Conservation (phyloP, 2,329 filamentous ascomycete species). For the Kalmusia sp. region DNA sequence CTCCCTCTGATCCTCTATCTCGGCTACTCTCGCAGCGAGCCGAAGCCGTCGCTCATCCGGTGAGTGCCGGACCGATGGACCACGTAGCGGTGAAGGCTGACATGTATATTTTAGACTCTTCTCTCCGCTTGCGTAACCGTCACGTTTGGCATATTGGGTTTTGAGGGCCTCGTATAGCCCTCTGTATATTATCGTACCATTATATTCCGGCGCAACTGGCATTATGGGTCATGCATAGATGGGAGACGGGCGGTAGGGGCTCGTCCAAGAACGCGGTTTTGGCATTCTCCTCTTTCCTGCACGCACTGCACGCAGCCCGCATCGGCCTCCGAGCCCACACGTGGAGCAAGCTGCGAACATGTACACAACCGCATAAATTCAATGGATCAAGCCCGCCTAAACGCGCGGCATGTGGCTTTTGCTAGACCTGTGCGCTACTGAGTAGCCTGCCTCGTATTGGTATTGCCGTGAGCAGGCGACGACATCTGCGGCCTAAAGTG, state of each 20-base stretch:
- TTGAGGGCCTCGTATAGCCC: conserved; percentile 19
- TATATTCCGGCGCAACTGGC: conserved; percentile 33
- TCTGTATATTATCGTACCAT: conserved; percentile 39
- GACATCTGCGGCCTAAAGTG: not conserved
- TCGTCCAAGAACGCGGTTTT: not conserved
- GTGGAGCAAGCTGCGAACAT: conserved; percentile 19
- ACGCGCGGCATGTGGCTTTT: conserved; percentile 20
- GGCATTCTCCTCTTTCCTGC: conserved; percentile 26
- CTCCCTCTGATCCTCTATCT: conserved; percentile 96
- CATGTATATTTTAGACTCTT: conserved; percentile 37
- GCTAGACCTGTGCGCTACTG: not conserved
- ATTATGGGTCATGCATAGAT: conserved; percentile 21
- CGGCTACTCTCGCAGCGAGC: conserved; percentile 94
- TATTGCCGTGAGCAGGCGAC: not conserved
- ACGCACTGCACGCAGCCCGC: conserved; percentile 15
- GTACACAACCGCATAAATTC: conserved; percentile 22
- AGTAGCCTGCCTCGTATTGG: conserved; percentile 1
- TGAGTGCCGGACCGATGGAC: conserved; percentile 40
- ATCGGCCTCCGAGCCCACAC: conserved; percentile 19
- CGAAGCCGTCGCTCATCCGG: conserved; percentile 81
- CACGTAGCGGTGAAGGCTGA: conserved; percentile 25
- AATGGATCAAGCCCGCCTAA: conserved; percentile 17
- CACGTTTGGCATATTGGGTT: conserved; percentile 12
- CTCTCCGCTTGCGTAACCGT: conserved; percentile 45
- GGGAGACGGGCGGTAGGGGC: conserved; percentile 2